Evolutionary conservation across 2,329 filamentous ascomycete species (phyloP), one percentile per base, ranked within the genome.

Genomic region (Colletotrichum incanum): DNA sequence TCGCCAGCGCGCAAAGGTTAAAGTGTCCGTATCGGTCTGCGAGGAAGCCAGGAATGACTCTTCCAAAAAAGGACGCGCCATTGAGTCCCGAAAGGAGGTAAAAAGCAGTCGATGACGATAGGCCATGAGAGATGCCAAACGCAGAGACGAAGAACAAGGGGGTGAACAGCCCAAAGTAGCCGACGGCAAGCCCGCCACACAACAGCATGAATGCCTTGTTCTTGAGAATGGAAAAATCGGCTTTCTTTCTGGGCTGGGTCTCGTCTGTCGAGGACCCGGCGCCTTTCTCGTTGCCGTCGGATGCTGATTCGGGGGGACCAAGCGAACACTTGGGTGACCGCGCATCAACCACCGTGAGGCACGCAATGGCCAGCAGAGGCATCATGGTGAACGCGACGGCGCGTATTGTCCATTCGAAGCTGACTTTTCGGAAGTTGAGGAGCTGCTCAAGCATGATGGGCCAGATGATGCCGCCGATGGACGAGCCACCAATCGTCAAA

Each of bases 1-100:
- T 50, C 0, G 73, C 67, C 1, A 79, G 54, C 0, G 83, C 79
- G 43, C 73, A 66, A 11, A 72, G 71, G 60, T 89, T 88, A 39
- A 90, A 74, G 0, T 86, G 84, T 1, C 87, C 87, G 28, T 82
- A 79, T 61, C 82, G 82, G 73, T 90, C 87, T 14, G 87, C 87
- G 28, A 89, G 74, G 65, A 87, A 81, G 56, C 86, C 87, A 0
- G 88, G 87, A 3, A 86, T 74, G 74, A 89, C 84, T 59, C 88
- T 85, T 5, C 88, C 88, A 37, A 86, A 81, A 3, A 86, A 83
- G 0, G 86, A 88, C 34, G 88, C 88, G 1, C 86, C 86, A 76
- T 92, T 92, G 76, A 92, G 83, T 72, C 92, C 88, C 20, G 89
- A 85, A 6, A 92, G 82, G 47, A 92, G 84, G 77, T 92, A 92